Evolutionary conservation across 495 filamentous ascomycete genomes (phyloP).

Genomic region (Mytilinidion resinicola): DNA sequence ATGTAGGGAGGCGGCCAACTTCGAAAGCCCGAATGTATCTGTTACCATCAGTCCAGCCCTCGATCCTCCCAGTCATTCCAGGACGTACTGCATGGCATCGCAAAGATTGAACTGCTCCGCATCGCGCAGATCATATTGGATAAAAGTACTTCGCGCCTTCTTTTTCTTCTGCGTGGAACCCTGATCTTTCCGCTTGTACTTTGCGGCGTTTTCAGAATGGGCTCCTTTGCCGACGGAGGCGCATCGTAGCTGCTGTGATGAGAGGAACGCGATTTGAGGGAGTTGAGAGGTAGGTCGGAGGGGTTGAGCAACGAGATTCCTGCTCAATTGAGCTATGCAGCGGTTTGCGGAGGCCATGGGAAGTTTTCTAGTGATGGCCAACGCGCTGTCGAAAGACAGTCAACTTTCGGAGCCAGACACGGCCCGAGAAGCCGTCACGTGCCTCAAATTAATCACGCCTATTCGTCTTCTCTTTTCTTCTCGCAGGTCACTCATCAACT

Average conservation of each 20-base stretch:
- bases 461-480: too few species aligned
- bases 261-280: conserved; percentile 10
- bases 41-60: background rate
- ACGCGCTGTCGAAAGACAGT: too few species aligned
- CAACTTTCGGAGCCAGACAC: too few species aligned
- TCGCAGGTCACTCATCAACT: too few species aligned
- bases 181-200: conserved; percentile 30
- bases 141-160: conserved; percentile 58
- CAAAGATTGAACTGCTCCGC: conserved; percentile 70
- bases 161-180: conserved; percentile 48
- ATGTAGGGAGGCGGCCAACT: conserved; percentile 69
- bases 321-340: conserved; percentile 3
- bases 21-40: conserved; percentile 89
- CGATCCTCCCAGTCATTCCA: background rate
- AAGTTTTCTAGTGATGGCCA: background rate
- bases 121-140: conserved; percentile 52
- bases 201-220: conserved; percentile 13
- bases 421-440: too few species aligned
- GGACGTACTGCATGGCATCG: conserved; percentile 82
- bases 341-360: conserved; percentile 4
- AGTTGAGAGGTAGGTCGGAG: background rate
- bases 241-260: conserved; percentile 25
- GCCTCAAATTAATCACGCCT: too few species aligned
- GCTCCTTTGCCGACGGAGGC: conserved; percentile 21
- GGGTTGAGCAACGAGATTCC: background rate